Conservation (phyloP, 2,329 filamentous ascomycete species). For the Penicillium vulpinum region DNA sequence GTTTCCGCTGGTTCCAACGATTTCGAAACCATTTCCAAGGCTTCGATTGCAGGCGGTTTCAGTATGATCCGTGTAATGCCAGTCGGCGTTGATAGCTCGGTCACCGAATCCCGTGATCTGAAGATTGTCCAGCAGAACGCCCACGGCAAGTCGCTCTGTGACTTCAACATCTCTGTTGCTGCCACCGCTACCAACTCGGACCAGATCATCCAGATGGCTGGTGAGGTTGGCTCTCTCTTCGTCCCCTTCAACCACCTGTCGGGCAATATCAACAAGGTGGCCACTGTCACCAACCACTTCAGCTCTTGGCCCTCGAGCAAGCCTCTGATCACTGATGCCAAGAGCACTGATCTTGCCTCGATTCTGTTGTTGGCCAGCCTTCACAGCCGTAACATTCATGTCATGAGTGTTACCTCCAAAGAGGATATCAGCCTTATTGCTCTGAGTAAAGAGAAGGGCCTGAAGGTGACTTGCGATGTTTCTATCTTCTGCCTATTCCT, state of each 20-base stretch:
- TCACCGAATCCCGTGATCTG: conserved; percentile 70
- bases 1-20: conserved; percentile 65
- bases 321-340: conserved; percentile 78
- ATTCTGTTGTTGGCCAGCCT: conserved; percentile 75
- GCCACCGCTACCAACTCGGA: conserved; percentile 72
- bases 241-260: conserved; percentile 80
- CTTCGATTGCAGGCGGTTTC: conserved; percentile 73
- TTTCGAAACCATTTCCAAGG: conserved; percentile 68
- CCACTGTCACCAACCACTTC: conserved; percentile 76
- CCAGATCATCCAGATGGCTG: conserved; percentile 70
- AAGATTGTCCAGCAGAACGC: conserved; percentile 71
- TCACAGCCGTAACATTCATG: conserved; percentile 75
- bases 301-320: conserved; percentile 75
- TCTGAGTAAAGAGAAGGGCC: conserved; percentile 76
- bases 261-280: conserved; percentile 81
- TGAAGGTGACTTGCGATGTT: conserved; percentile 79
- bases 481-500: conserved; percentile 78
- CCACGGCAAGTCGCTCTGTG: conserved; percentile 67
- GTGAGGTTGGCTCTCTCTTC: conserved; percentile 76
- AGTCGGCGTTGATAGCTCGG: conserved; percentile 68
- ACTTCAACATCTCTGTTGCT: conserved; percentile 77
- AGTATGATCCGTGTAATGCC: conserved; percentile 80
- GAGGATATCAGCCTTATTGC: conserved; percentile 77
- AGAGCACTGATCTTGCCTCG: conserved; percentile 77
- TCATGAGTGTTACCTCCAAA: conserved; percentile 77